Evolutionary conservation across 331 rosid species (phyloP).

Genomic region (Pyracantha coccinea): DNA sequence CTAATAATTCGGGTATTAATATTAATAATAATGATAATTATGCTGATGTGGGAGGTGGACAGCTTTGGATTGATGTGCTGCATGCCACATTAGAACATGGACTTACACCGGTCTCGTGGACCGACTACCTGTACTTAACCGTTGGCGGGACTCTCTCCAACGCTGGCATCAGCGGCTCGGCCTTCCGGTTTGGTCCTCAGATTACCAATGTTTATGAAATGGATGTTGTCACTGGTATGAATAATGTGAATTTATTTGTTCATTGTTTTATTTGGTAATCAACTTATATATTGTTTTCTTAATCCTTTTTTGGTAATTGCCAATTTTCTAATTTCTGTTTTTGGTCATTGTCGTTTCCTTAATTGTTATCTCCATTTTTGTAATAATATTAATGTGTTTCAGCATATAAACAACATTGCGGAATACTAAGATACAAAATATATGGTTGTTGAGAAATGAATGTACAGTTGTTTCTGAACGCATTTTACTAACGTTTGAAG

Average conservation of each 20-base stretch:
- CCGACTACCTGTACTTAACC: slow-evolving; percentile 71
- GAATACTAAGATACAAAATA: background rate
- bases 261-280: too few species aligned
- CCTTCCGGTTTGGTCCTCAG: slow-evolving; percentile 83
- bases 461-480: background rate
- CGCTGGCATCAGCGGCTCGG: slow-evolving; percentile 76
- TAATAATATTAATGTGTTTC: background rate
- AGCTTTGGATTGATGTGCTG: slow-evolving; percentile 66
- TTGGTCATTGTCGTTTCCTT: background rate
- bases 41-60: slow-evolving; percentile 77
- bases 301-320: background rate
- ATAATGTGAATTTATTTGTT: background rate
- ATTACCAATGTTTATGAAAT: slow-evolving; percentile 63
- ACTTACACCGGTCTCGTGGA: slow-evolving; percentile 72
- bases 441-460: slow-evolving; percentile 1
- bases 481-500: background rate
- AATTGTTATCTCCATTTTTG: background rate
- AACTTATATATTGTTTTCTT: too few species aligned
- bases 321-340: background rate
- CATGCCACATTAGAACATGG: slow-evolving; percentile 43
- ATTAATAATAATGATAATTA: slow-evolving; percentile 19
- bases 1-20: background rate
- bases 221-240: slow-evolving; percentile 81
- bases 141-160: slow-evolving; percentile 95
- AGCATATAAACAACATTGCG: background rate